Evolutionary conservation across 306 rosid species (phyloP).

Genomic region (Cucurbita maxima): DNA sequence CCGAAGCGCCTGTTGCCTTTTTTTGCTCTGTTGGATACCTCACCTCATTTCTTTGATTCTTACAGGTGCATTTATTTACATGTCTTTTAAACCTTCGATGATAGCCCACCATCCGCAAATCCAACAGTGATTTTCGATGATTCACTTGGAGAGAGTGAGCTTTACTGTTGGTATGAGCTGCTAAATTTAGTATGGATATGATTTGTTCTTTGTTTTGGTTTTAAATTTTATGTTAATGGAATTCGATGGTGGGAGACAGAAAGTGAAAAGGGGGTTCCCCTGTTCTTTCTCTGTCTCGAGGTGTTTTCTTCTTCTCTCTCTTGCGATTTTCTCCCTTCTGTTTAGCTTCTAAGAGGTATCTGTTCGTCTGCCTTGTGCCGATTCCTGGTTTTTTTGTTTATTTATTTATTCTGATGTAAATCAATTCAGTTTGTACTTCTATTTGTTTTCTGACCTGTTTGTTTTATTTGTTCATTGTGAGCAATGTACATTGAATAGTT

Average conservation of each 20-base stretch:
- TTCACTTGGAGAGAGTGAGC: background rate
- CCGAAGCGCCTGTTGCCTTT: background rate
- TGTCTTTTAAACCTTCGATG: background rate
- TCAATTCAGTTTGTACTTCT: background rate
- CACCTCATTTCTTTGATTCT: background rate
- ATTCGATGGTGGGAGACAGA: background rate
- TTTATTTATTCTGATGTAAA: background rate
- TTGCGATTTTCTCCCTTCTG: background rate
- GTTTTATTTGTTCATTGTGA: background rate
- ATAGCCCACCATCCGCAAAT: background rate
- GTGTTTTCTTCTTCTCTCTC: background rate
- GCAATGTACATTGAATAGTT: background rate
- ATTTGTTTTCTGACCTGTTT: background rate
- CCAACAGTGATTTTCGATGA: background rate
- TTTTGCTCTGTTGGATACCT: background rate
- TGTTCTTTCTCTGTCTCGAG: background rate
- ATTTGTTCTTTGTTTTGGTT: background rate
- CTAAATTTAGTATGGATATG: background rate
- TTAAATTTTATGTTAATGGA: background rate
- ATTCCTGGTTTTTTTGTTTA: background rate
- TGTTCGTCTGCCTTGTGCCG: background rate
- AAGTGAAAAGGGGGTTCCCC: background rate
- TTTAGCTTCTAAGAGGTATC: background rate
- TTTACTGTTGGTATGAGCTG: background rate
- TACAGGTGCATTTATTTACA: background rate